Evolutionary conservation across 257 asterid genomes (phyloP), one percentile per base, ranked within the genome.

Genomic region (Osmanthus fragrans): DNA sequence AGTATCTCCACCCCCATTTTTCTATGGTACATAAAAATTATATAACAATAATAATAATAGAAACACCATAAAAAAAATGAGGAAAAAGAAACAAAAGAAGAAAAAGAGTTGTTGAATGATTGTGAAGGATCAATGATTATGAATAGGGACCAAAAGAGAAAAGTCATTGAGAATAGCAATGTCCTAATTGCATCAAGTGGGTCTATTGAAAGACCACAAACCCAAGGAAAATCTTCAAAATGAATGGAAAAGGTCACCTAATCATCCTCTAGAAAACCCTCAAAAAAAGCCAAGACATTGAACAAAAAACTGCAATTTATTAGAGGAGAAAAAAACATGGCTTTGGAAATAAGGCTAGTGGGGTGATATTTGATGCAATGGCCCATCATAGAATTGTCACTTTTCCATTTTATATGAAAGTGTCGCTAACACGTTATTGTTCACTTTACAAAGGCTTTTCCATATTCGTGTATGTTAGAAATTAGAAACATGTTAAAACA

Each of bases 151-250:
- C 89, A 81, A 83, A 76, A 72, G 80, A 19, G 84, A 80, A 76
- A 84, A 71, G 87, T 79, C 72, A 75, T 78, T 74, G 80, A 79
- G 83, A 73, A 82, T 78, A 74, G 87, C 84, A 84, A 80, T 79
- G 82, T 77, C 78, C 72, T 74, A 78, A 79, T 81, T 79, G 82
- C 84, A 84, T 82, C 84, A 65, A 77, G 76, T 82, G 84, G 85
- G 89, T 79, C 82, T 81, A 19, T 81, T 72, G n/a, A 64, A 69
- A 60, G 32, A 21, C 63, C 72, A 39, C 40, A 51, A 27, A 63
- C 75, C 75, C 23, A 45, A 29, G 21, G 58, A 25, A 71, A 73
- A 54, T 73, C 32, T 67, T 49, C 45, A 32, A 72, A 77, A 19
- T 34, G 45, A 70, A 72, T 58, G 56, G 34, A 47, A 36, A 70